These are phyloP conservation scores for Phytophthora brassicae DNA, from an alignment of 352 stramenopile species.

Conservation along the genomic window DNA sequence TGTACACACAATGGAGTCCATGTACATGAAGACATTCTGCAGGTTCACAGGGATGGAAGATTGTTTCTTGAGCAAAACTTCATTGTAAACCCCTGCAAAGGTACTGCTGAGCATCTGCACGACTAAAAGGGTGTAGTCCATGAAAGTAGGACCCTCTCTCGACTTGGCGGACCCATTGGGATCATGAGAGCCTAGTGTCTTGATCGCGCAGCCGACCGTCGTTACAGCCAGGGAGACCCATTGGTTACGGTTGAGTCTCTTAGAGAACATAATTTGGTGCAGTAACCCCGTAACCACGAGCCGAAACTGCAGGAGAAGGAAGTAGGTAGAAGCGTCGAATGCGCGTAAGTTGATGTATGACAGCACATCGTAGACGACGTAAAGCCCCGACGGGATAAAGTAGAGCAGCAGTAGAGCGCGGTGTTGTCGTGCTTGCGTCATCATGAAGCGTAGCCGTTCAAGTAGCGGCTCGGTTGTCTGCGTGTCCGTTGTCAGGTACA, in stretches of 20 bases:
- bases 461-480: constrained; percentile 24
- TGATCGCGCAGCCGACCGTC: constrained; percentile 75
- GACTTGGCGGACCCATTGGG: constrained; percentile 17
- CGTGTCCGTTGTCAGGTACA: constrained; percentile 65
- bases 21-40: constrained; percentile 87
- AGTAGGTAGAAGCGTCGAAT: constrained; percentile 81
- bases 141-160: constrained; percentile 24
- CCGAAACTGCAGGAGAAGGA: constrained; percentile 77
- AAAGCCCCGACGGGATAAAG: constrained; percentile 73
- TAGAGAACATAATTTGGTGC: constrained; percentile 79
- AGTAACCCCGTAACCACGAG: constrained; percentile 79
- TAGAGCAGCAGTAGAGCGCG: constrained; percentile 60
- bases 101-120: constrained; percentile 82
- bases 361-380: constrained; percentile 82
- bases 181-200: constrained; percentile 54
- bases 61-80: constrained; percentile 81
- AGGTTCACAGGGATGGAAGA: constrained; percentile 68
- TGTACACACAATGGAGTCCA: constrained; percentile 78
- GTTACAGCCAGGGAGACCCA: constrained; percentile 74
- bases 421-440: constrained; percentile 42
- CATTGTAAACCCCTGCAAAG: constrained; percentile 85
- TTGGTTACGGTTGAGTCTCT: constrained; percentile 73
- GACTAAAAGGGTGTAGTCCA: constrained; percentile 63
- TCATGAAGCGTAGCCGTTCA: constrained; percentile 34
- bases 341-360: constrained; percentile 80